Evolutionary conservation across 2,329 filamentous ascomycete genomes (phyloP).

Genomic region (Colletotrichum plurivorum): DNA sequence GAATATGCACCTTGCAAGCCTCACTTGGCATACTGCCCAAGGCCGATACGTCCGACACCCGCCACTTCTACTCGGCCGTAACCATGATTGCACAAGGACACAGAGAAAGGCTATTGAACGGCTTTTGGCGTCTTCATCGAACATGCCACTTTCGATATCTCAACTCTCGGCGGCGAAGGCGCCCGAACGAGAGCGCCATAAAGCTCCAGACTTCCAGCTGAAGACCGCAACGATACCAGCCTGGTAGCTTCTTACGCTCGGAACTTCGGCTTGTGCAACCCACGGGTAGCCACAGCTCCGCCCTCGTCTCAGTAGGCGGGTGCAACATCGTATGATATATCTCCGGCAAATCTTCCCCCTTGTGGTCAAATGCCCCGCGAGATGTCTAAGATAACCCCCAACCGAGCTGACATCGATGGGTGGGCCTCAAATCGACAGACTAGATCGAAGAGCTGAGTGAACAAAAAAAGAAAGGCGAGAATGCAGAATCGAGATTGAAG

Average conservation of each 20-base stretch:
- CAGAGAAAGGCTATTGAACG: no score
- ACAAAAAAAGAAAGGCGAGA: no score
- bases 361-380: background rate
- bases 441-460: no score
- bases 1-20: conserved; percentile 15
- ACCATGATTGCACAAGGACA: background rate
- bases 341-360: conserved; percentile 7
- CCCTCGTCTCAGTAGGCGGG: background rate
- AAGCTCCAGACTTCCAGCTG: no score
- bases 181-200: no score
- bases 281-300: conserved; percentile 18
- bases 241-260: no score
- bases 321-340: conserved; percentile 8
- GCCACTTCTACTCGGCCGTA: conserved; percentile 14
- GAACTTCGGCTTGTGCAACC: conserved; percentile 3
- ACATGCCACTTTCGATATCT: no score
- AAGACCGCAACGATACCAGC: no score
- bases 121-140: no score
- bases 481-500: no score
- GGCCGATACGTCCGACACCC: background rate
- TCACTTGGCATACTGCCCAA: background rate
- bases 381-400: conserved; percentile 3
- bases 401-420: background rate
- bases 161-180: no score
- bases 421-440: background rate